phyloP scores from a whole-genome alignment of 495 filamentous ascomycete genomes.

The Tricharina praecox region DNA sequence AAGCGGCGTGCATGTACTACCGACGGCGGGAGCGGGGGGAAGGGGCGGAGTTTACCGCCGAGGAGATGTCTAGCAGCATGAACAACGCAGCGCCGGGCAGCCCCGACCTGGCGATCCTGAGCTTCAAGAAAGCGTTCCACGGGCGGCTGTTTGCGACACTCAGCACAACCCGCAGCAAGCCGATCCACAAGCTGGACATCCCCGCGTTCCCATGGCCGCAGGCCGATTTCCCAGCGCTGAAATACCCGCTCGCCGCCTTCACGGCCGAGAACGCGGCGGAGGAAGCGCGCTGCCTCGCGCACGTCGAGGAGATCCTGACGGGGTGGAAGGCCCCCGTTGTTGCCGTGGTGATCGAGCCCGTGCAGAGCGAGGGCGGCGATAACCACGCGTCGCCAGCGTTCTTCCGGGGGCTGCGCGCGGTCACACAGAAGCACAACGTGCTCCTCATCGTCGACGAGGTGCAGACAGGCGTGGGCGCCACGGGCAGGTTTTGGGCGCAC shows the following conservation, averaged over 20 bases:
- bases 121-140: constrained; percentile 88
- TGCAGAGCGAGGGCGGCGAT: constrained; percentile 96
- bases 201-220: constrained; percentile 98
- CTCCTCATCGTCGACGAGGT: constrained; percentile 97
- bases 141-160: constrained; percentile 86
- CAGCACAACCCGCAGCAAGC: constrained; percentile 85
- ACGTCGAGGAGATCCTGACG: constrained; percentile 73
- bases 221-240: constrained; percentile 72
- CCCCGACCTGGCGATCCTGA: constrained; percentile 74
- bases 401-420: constrained; percentile 71
- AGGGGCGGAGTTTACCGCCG: constrained; percentile 62
- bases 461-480: constrained; percentile 89
- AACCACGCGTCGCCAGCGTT: constrained; percentile 92
- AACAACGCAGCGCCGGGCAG: constrained; percentile 68
- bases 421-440: constrained; percentile 72
- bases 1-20: constrained; percentile 96
- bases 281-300: constrained; percentile 71
- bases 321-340: constrained; percentile 65
- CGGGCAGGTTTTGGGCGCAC: constrained; percentile 97
- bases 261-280: constrained; percentile 64
- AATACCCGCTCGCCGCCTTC: constrained; percentile 80
- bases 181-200: constrained; percentile 97
- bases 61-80: constrained; percentile 69
- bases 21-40: constrained; percentile 80
- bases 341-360: constrained; percentile 83